Base-by-base conservation (phyloP, 345 rosid genomes). In the Hibiscus mutabilis region DNA sequence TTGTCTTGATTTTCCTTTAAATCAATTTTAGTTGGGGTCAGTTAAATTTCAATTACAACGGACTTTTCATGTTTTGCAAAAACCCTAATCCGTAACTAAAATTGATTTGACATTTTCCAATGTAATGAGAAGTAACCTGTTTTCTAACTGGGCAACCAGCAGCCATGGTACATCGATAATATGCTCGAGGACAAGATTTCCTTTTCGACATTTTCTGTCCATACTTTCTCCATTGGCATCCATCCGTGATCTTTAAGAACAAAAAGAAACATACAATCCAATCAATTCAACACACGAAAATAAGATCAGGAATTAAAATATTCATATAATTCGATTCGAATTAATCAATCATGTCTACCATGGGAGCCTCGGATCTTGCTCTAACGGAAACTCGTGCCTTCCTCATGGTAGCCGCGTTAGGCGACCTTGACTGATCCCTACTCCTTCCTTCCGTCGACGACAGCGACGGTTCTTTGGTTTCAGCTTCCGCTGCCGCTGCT, bases 121-220 rank as follows among this genome's bases (percentile, higher is more conserved):
- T 25, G 22, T 46, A 46, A 18, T 6, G 2, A 1, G 2, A 52
- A 18, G 2, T n/a, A 52, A 87, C 94, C 78, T 89, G 94, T 77
- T 89, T 89, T 55, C 95, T 79, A 75, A 89, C 95, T 0, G 95
- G 95, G 77, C 95, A 89, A 70, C 90, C 91, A 33, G 85, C 86
- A n/a, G 87, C 91, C 95, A 89, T 89, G 72, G 95, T 89, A 77
- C 95, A 89, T 55, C 95, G 79, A 51, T 89, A 87, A 51, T 89
- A 89, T n/a, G 95, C 95, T 70, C 95, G 85, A 55, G 91, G 95
- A 73, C 89, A 87, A 0, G 95, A 91, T 73, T 89, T 89, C 70
- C 91, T 91, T 60, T 89, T 89, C 0, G 91, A 91, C 91, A 86
- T 86, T 73, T 89, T 89, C 78, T 89, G 95, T 4, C 95, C 95